Conservation (phyloP, 2,329 filamentous ascomycete species). For the Pseudogymnoascus sp. region DNA sequence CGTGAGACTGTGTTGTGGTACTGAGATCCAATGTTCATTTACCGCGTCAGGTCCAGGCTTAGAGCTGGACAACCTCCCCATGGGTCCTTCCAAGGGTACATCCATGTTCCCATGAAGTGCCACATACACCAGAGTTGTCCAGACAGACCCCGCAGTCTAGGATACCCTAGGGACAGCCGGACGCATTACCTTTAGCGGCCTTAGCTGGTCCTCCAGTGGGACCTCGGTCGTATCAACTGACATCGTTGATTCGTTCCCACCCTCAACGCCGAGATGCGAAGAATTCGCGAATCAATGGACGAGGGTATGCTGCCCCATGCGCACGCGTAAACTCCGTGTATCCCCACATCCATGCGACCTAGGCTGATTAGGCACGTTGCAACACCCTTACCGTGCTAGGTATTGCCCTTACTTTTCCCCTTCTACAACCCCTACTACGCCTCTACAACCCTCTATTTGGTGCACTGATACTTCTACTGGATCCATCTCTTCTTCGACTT, state of each 20-base stretch:
- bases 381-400: background rate
- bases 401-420: background rate
- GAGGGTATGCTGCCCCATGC: constrained; percentile 1
- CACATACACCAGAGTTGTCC: background rate
- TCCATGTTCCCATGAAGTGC: background rate
- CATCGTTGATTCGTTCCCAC: background rate
- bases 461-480: background rate
- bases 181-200: background rate
- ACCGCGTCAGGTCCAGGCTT: constrained; percentile 1
- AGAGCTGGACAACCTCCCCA: background rate
- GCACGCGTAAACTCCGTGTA: constrained; percentile 1
- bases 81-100: background rate
- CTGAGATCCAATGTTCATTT: constrained; percentile 2
- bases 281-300: constrained; percentile 4
- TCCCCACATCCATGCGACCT: constrained; percentile 1
- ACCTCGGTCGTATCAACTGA: background rate
- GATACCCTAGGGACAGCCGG: background rate
- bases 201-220: background rate
- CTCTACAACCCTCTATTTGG: background rate
- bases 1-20: background rate
- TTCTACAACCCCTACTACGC: background rate
- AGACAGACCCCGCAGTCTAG: constrained; percentile 1
- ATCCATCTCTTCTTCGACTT: background rate
- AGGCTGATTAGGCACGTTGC: constrained; percentile 7
- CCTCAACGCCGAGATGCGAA: background rate